Percentiles rank a stretch among this genome's conserved stretches.
These are phyloP conservation scores for Groenewaldozyma auringiensis DNA, from an alignment of 1,139 yeast genomes.

Conservation along the genomic window DNA sequence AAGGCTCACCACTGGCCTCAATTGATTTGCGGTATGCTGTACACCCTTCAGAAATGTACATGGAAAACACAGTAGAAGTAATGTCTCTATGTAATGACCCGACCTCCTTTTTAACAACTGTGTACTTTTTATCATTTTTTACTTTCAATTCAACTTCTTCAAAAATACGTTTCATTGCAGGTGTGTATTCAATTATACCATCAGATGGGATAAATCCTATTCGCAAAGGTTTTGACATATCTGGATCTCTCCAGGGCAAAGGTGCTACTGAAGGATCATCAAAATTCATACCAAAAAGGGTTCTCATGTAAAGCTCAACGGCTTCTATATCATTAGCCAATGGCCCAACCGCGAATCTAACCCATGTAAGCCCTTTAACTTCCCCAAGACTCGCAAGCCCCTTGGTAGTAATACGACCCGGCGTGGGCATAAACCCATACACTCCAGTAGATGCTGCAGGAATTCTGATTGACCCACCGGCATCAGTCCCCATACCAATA, in stretches of 20 bases:
- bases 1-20: slow-evolving; percentile 4
- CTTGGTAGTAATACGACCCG: slow-evolving; percentile 30
- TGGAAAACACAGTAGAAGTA: slow-evolving; percentile 1
- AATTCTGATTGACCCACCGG: slow-evolving; percentile 70
- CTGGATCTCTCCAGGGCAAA: slow-evolving; percentile 1
- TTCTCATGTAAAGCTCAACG: background rate
- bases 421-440: slow-evolving; percentile 62
- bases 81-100: background rate
- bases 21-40: slow-evolving; percentile 1
- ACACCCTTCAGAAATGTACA: slow-evolving; percentile 4
- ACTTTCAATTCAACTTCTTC: slow-evolving; percentile 1
- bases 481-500: slow-evolving; percentile 67
- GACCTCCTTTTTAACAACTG: background rate
- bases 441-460: slow-evolving; percentile 69
- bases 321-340: background rate
- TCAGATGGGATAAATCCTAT: slow-evolving; percentile 3
- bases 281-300: background rate
- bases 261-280: slow-evolving; percentile 2
- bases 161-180: slow-evolving; percentile 3
- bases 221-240: background rate
- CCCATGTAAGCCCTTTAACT: slow-evolving; percentile 1
- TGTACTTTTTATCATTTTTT: background rate
- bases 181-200: slow-evolving; percentile 3
- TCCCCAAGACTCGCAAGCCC: slow-evolving; percentile 1
- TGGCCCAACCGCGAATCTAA: slow-evolving; percentile 1